Evolutionary conservation across 805 yeast genomes (phyloP).

Genomic region (Blastobotrys peoriensis): DNA sequence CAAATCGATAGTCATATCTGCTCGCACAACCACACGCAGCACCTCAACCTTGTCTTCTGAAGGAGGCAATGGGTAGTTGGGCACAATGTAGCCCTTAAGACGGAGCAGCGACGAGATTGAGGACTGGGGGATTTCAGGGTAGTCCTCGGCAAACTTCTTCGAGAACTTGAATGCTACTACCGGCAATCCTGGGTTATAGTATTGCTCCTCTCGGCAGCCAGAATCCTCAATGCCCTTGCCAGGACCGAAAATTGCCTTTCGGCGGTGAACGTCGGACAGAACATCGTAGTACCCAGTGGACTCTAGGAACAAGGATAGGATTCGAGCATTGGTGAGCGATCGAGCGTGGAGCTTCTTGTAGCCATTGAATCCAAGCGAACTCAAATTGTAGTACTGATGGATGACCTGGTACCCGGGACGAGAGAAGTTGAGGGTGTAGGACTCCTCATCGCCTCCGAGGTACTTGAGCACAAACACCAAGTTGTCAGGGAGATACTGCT

Average conservation of each 20-base stretch:
- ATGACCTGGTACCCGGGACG: constrained; percentile 90
- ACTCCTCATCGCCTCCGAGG: constrained; percentile 83
- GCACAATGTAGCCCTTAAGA: constrained; percentile 78
- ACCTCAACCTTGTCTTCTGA: constrained; percentile 56
- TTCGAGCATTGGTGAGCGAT: constrained; percentile 67
- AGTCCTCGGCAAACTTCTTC: constrained; percentile 46
- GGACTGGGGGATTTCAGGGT: constrained; percentile 80
- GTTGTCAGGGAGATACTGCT: constrained; percentile 56
- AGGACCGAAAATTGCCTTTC: constrained; percentile 30
- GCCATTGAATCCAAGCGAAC: constrained; percentile 69
- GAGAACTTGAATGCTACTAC: constrained; percentile 82
- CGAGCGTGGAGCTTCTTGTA: constrained; percentile 54
- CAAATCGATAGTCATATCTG: constrained; percentile 56
- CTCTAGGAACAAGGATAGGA: constrained; percentile 54
- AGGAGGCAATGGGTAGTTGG: constrained; percentile 79
- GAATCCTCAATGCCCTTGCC: constrained; percentile 11
- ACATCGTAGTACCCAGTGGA: constrained; percentile 62
- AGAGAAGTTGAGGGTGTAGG: constrained; percentile 80
- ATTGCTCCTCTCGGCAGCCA: constrained; percentile 22
- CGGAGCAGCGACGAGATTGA: constrained; percentile 67
- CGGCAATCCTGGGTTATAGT: constrained; percentile 73
- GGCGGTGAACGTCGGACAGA: constrained; percentile 71
- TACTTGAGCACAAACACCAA: constrained; percentile 74
- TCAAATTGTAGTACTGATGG: constrained; percentile 78
- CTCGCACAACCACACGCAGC: constrained; percentile 77